A percentile compares a stretch with the other conserved stretches of the same genome.
phyloP scores from a whole-genome alignment of 805 yeast species.

The Ogataea allantospora region DNA sequence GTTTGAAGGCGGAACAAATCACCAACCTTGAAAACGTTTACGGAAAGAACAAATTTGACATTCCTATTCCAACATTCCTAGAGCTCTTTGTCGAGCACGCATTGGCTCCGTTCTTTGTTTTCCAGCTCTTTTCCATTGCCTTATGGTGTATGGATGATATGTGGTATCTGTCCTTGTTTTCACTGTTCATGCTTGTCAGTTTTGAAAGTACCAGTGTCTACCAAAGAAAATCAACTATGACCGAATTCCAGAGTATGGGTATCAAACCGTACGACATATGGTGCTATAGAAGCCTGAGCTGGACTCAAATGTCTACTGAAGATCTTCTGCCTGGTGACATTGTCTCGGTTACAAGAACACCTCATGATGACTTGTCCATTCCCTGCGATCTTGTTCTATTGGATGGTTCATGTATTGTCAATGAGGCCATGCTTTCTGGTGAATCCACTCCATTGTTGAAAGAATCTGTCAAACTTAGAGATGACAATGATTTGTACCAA shows the following conservation, averaged over 20 bases:
- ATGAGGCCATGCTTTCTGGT: slow-evolving; percentile 98
- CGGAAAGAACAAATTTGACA: slow-evolving; percentile 88
- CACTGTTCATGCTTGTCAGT: slow-evolving; percentile 85
- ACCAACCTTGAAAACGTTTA: slow-evolving; percentile 52
- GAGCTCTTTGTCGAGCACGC: slow-evolving; percentile 97
- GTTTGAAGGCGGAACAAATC: slow-evolving; percentile 32
- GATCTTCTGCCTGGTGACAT: slow-evolving; percentile 88
- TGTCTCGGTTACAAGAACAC: slow-evolving; percentile 81
- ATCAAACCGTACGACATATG: slow-evolving; percentile 83
- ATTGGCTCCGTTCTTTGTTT: slow-evolving; percentile 95
- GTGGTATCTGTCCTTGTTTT: slow-evolving; percentile 93
- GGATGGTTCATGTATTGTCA: slow-evolving; percentile 91
- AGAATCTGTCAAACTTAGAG: slow-evolving; percentile 86
- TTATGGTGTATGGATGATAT: slow-evolving; percentile 95
- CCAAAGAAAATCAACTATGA: slow-evolving; percentile 92
- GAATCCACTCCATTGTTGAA: slow-evolving; percentile 96
- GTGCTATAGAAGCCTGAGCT: slow-evolving; percentile 65
- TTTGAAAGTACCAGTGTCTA: slow-evolving; percentile 94
- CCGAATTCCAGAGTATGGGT: slow-evolving; percentile 96
- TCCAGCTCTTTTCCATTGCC: slow-evolving; percentile 93
- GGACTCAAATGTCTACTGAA: slow-evolving; percentile 70
- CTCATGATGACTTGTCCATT: slow-evolving; percentile 80
- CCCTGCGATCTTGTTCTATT: slow-evolving; percentile 89
- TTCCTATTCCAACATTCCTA: slow-evolving; percentile 87
- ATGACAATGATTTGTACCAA: slow-evolving; percentile 62